Evolutionary conservation across 208 protist species (phyloP).

Genomic region (Leishmania major): DNA sequence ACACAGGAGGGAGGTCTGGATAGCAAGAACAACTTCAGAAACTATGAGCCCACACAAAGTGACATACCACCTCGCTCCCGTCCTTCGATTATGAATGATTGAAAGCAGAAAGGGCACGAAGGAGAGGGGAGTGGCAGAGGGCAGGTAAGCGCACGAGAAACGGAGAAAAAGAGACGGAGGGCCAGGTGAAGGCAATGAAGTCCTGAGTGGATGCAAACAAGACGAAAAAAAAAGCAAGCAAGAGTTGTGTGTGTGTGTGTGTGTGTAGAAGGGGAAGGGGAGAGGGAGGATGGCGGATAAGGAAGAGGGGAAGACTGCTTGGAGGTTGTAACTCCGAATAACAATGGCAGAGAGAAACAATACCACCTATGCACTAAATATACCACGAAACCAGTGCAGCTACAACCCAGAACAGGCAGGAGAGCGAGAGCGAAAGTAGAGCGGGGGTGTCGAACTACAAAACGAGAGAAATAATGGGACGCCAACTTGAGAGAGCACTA

Average conservation of each 20-base stretch:
- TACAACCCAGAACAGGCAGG: not conserved
- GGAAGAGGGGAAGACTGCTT: constrained; percentile 16
- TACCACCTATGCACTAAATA: not conserved
- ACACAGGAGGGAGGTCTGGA: not conserved
- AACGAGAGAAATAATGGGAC: not conserved
- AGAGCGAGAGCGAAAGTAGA: not conserved
- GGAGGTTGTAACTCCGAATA: not conserved
- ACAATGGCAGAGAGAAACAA: constrained; percentile 2
- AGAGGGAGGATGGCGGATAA: not conserved
- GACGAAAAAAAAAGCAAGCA: not conserved
- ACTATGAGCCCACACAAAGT: not conserved
- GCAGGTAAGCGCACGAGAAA: not conserved
- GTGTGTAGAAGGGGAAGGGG: not conserved
- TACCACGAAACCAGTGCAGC: not conserved
- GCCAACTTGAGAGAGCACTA: not conserved
- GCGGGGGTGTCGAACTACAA: not conserved
- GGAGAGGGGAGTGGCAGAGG: not conserved
- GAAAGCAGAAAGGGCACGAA: not conserved
- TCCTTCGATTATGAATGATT: no score
- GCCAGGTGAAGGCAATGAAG: not conserved
- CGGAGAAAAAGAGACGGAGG: not conserved
- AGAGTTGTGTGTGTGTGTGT: not conserved
- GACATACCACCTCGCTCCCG: not conserved
- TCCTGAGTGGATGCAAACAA: not conserved
- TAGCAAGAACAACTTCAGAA: not conserved